phyloP scores from a whole-genome alignment of 108 stramenopile species.

The Stephanodiscus triporus region DNA sequence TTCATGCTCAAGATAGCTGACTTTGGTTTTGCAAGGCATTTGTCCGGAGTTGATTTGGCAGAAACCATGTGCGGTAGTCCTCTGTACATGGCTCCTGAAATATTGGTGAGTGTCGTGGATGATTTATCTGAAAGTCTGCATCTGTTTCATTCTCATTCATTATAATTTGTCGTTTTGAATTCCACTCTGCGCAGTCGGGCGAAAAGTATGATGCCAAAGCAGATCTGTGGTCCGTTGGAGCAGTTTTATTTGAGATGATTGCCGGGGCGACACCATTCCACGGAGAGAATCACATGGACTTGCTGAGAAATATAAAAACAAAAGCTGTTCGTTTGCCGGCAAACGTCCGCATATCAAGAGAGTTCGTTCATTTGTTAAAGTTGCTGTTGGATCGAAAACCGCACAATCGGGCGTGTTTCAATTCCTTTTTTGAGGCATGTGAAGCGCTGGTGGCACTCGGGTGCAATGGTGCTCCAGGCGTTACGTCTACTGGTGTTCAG shows the following conservation, averaged over 20 bases:
- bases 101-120: slow-evolving; percentile 53
- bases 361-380: slow-evolving; percentile 80
- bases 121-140: not conserved
- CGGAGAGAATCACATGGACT: slow-evolving; percentile 91
- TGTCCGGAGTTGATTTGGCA: slow-evolving; percentile 89
- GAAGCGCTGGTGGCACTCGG: slow-evolving; percentile 83
- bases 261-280: slow-evolving; percentile 86
- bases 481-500: slow-evolving; percentile 6
- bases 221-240: slow-evolving; percentile 97
- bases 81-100: slow-evolving; percentile 98
- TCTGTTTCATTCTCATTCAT: not conserved
- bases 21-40: slow-evolving; percentile 97
- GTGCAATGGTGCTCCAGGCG: slow-evolving; percentile 60
- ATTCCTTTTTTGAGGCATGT: slow-evolving; percentile 75
- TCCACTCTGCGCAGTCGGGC: slow-evolving; percentile 48
- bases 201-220: slow-evolving; percentile 93
- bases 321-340: slow-evolving; percentile 84
- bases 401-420: slow-evolving; percentile 76
- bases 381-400: slow-evolving; percentile 83
- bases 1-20: slow-evolving; percentile 94
- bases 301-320: slow-evolving; percentile 84
- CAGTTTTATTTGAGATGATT: slow-evolving; percentile 97
- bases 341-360: slow-evolving; percentile 79
- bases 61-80: slow-evolving; percentile 98
- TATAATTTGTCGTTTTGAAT: not conserved